phyloP scores from a whole-genome alignment of 1,284 basidiomycete genomes.

The Ceratobasidium sp. region DNA sequence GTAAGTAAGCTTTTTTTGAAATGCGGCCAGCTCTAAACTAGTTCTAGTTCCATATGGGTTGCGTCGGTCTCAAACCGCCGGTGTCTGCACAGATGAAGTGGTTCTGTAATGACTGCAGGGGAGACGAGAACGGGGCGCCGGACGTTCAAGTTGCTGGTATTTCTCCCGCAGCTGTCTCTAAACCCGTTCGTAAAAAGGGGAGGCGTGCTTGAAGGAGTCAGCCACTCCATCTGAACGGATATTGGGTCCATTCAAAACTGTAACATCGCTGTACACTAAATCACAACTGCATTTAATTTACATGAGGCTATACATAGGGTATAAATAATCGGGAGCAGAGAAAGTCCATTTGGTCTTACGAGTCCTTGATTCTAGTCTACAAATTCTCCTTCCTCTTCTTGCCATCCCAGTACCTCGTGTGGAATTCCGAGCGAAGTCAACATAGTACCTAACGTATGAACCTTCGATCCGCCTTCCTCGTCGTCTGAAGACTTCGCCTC shows the following conservation, averaged over 20 bases:
- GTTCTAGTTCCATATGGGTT: conserved; percentile 46
- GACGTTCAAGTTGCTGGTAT: conserved; percentile 34
- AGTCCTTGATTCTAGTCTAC: conserved; percentile 15
- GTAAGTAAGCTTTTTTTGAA: conserved; percentile 53
- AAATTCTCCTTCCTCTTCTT: conserved; percentile 43
- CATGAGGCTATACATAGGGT: conserved; percentile 16
- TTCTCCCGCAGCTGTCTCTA: conserved; percentile 26
- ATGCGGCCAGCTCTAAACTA: not conserved
- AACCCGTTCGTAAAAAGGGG: conserved; percentile 32
- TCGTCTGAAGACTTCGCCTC: not conserved
- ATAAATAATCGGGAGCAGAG: conserved; percentile 3
- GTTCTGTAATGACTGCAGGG: conserved; percentile 46
- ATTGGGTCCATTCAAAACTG: no score
- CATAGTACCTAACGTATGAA: conserved; percentile 41
- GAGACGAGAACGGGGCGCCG: conserved; percentile 28
- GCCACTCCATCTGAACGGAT: not conserved
- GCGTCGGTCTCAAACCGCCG: conserved; percentile 46
- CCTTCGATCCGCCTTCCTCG: conserved; percentile 5
- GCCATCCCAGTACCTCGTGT: conserved; percentile 42
- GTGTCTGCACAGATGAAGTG: conserved; percentile 46
- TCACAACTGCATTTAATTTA: not conserved
- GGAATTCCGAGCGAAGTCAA: conserved; percentile 41
- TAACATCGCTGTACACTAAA: no score
- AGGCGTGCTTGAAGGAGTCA: conserved; percentile 12
- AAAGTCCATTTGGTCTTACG: not conserved